Conservation (phyloP, 2,329 filamentous ascomycete genomes). For the Berkeleyomyces basicola region DNA sequence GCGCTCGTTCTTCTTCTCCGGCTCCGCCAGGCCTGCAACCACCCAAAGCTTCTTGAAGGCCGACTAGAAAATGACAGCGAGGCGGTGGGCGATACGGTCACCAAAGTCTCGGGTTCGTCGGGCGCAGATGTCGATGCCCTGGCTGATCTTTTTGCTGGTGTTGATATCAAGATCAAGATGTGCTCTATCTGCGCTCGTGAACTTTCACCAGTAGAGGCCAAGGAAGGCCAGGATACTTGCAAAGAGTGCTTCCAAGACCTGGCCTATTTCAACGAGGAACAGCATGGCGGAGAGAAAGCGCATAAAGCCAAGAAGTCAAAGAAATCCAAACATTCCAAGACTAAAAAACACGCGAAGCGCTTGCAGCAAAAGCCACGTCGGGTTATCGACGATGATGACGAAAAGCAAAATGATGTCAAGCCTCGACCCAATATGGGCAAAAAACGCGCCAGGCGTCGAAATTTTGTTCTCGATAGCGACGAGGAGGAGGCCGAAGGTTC, state of each 20-base stretch:
- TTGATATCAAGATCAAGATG: conserved; percentile 60
- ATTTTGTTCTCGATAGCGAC: conserved; percentile 47
- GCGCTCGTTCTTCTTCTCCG: conserved; percentile 84
- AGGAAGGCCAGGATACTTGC: conserved; percentile 38
- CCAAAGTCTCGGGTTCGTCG: conserved; percentile 31
- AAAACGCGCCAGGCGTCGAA: conserved; percentile 28
- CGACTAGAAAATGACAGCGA: conserved; percentile 82
- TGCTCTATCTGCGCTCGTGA: conserved; percentile 71
- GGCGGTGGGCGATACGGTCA: conserved; percentile 30
- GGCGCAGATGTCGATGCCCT: conserved; percentile 62
- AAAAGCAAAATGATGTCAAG: conserved; percentile 14
- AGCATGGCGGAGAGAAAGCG: conserved; percentile 24
- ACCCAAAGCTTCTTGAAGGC: conserved; percentile 71
- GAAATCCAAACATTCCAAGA: conserved; percentile 16
- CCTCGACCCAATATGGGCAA: conserved; percentile 15
- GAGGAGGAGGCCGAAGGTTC: conserved; percentile 55
- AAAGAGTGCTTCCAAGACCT: conserved; percentile 60
- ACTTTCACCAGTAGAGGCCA: conserved; percentile 34
- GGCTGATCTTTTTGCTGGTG: conserved; percentile 69
- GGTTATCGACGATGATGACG: conserved; percentile 19
- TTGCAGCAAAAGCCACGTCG: conserved; percentile 22
- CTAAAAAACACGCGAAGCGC: conserved; percentile 9
- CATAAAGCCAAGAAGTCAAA: conserved; percentile 17
- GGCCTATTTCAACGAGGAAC: conserved; percentile 38
- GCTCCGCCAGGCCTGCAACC: conserved; percentile 85